A percentile compares a stretch with the other conserved stretches of the same genome.
Conservation (phyloP, 2,329 filamentous ascomycete genomes). For the Neofusicoccum cordaticola region DNA sequence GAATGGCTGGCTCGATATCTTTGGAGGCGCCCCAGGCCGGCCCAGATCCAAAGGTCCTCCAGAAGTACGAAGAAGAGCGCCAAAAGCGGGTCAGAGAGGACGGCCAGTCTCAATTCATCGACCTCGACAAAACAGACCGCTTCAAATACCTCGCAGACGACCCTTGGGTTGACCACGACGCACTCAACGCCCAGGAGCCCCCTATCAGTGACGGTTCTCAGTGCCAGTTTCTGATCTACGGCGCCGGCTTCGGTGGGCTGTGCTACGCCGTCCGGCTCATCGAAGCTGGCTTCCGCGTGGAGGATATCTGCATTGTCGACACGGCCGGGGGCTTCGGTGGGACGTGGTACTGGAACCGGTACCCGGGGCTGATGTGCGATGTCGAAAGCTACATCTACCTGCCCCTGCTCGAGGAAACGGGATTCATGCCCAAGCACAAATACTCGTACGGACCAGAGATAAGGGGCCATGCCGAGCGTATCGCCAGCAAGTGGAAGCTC, state of each 20-base stretch:
- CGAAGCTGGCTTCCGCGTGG: conserved; percentile 33
- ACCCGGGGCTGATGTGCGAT: conserved; percentile 25
- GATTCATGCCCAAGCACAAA: conserved; percentile 31
- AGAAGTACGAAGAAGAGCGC: not conserved
- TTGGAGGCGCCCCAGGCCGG: no score
- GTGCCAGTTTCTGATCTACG: conserved; percentile 37
- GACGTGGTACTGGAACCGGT: conserved; percentile 31
- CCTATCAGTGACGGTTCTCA: not conserved
- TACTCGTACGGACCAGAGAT: conserved; percentile 36
- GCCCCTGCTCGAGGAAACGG: conserved; percentile 43
- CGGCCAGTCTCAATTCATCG: conserved; percentile 21
- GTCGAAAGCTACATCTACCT: conserved; percentile 24
- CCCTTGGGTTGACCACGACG: conserved; percentile 25
- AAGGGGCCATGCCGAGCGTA: conserved; percentile 33
- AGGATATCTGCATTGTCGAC: conserved; percentile 35
- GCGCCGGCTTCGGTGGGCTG: conserved; percentile 46
- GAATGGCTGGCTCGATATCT: no score
- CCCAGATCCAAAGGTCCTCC: not conserved
- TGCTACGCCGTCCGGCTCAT: conserved; percentile 41
- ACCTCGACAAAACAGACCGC: conserved; percentile 23
- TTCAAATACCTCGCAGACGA: conserved; percentile 27
- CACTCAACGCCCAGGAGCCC: not conserved
- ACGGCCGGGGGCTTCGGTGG: conserved; percentile 24
- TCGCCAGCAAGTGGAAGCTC: conserved; percentile 34
- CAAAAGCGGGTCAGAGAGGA: not conserved